phyloP scores from a whole-genome alignment of 805 yeast genomes.

The Dipodascus albidus region DNA sequence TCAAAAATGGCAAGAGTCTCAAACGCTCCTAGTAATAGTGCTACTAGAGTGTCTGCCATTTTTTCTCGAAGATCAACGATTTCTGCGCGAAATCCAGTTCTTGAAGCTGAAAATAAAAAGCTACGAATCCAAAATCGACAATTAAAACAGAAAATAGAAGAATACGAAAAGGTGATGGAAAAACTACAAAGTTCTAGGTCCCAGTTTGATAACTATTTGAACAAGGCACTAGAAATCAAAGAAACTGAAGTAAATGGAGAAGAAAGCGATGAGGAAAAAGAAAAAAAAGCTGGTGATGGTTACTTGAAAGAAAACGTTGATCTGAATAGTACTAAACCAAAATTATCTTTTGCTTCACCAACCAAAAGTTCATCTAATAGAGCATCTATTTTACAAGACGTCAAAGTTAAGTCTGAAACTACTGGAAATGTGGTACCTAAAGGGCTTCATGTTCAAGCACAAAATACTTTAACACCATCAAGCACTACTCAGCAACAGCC shows the following conservation, averaged over 20 bases:
- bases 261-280: constrained; percentile 4
- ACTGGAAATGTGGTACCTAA: neutral
- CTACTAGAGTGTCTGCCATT: neutral
- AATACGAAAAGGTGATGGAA: neutral
- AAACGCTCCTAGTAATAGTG: neutral
- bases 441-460: neutral
- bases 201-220: neutral
- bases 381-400: neutral
- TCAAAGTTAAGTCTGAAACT: neutral
- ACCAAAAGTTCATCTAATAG: neutral
- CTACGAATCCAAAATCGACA: neutral
- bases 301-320: neutral
- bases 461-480: neutral
- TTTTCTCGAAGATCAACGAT: neutral
- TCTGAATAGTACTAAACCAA: neutral
- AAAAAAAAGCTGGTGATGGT: neutral
- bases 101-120: neutral
- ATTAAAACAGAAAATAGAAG: neutral
- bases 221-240: neutral
- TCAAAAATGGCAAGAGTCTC: neutral
- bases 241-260: neutral
- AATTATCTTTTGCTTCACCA: neutral
- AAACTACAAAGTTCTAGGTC: neutral
- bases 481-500: neutral
- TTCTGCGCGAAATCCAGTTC: neutral